Evolutionary conservation across 2,329 filamentous ascomycete genomes (phyloP).

Genomic region (Xylaria sp.): DNA sequence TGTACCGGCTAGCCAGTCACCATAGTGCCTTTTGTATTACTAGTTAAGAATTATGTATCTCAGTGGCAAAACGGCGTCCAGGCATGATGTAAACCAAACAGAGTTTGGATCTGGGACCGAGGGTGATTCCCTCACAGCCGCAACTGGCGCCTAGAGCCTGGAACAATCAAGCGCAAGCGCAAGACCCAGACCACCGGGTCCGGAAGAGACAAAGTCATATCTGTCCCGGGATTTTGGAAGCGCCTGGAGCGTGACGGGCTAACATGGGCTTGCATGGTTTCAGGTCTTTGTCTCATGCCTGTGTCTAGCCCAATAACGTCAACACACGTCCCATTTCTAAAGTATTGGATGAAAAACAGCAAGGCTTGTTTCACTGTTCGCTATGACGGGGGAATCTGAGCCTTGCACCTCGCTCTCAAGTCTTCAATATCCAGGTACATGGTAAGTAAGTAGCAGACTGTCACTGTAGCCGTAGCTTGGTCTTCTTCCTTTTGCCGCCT

Average conservation of each 20-base stretch:
- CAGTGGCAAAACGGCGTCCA: too few species aligned
- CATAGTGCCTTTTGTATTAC: too few species aligned
- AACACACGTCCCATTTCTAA: neutral
- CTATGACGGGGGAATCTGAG: neutral
- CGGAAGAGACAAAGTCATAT: neutral
- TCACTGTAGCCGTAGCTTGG: slow-evolving; percentile 54
- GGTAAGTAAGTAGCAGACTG: neutral
- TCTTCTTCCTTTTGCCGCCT: slow-evolving; percentile 77
- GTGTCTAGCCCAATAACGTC: neutral
- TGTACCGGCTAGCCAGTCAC: too few species aligned
- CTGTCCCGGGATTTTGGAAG: neutral
- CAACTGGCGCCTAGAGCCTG: neutral
- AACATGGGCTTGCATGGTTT: neutral
- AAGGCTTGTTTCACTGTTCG: neutral
- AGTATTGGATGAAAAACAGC: neutral
- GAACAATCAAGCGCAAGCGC: neutral
- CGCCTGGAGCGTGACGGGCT: neutral
- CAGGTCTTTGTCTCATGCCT: neutral
- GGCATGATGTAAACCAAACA: neutral
- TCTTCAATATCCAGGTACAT: neutral
- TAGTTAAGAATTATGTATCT: too few species aligned
- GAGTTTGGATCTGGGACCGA: neutral
- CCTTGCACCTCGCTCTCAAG: neutral
- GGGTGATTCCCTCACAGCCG: neutral
- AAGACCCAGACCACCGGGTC: neutral